Conservation (phyloP, 495 filamentous ascomycete species). For the Neurospora sp. region DNA sequence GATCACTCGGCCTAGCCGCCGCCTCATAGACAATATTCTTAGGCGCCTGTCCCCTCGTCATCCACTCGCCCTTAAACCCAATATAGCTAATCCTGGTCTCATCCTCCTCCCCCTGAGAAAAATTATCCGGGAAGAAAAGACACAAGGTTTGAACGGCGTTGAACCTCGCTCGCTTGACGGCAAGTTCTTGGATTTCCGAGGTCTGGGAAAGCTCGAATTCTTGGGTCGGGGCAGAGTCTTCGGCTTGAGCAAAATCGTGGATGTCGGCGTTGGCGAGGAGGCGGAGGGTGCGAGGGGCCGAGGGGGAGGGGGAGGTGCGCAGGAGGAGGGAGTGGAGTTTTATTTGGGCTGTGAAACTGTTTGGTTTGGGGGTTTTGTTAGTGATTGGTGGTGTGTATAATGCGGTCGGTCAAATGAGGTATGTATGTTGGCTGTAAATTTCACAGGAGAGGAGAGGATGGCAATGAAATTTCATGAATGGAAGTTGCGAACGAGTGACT, state of each 20-base stretch:
- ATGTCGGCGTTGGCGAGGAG: constrained; percentile 77
- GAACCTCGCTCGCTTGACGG: constrained; percentile 77
- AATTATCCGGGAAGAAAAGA: constrained; percentile 77
- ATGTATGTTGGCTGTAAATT: background rate
- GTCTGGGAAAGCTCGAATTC: constrained; percentile 69
- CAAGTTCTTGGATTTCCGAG: constrained; percentile 71
- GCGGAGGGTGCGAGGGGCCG: constrained; percentile 73
- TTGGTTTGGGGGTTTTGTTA: background rate
- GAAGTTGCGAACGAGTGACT: constrained; percentile 13
- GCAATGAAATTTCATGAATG: background rate
- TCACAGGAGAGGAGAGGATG: too few species aligned
- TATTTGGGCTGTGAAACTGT: constrained; percentile 84
- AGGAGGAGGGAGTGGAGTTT: constrained; percentile 83
- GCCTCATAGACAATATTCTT: constrained; percentile 84
- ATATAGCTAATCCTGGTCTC: constrained; percentile 71
- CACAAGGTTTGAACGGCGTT: constrained; percentile 64
- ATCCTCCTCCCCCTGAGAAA: constrained; percentile 57
- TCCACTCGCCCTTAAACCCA: constrained; percentile 89
- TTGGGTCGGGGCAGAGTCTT: constrained; percentile 63
- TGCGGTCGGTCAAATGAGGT: background rate
- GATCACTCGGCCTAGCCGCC: constrained; percentile 83
- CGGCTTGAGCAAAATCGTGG: constrained; percentile 70
- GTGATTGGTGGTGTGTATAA: too few species aligned
- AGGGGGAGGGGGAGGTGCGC: constrained; percentile 57
- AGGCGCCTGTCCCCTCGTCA: constrained; percentile 73